Evolutionary conservation across 2,329 filamentous ascomycete genomes (phyloP), one percentile per base, ranked within the genome.

Genomic region (Aureobasidium namibiae): DNA sequence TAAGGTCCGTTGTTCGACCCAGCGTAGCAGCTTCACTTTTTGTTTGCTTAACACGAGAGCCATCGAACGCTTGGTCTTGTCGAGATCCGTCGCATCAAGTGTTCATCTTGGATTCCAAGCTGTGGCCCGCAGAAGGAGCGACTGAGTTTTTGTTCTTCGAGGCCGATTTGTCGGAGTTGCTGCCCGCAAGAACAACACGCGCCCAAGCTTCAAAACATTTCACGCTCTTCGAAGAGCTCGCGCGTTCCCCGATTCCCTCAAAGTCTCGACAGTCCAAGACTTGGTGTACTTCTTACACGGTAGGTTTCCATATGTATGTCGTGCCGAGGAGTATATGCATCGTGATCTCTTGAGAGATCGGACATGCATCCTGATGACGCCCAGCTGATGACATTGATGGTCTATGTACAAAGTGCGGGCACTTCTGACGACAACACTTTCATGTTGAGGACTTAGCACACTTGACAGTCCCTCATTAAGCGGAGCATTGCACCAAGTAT

Each of bases 1-100:
- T 57, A 57, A 57, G 54, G 54, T 57, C 54, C 54, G 54, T 57
- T 57, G 54, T 57, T 57, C 54, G 54, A 57, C 42, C 54, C 54
- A 57, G 54, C 54, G 54, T 57, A 57, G 54, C 54, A 57, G 54
- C 54, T 57, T 39, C 9, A n/a, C 42, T 57, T 57, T 56, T 45
- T 54, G 24, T 14, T 14, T 18, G 21, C 21, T 14, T 26, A 4
- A 38, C 16, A n/a, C 2, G 10, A 26, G 26, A 29, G 9, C 26
- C 9, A 9, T 29, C 9, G n/a, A n/a, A n/a, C n/a, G n/a, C n/a
- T n/a, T n/a, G n/a, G n/a, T n/a, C n/a, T 21, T 24, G 11, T 36
- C 46, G 6, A 24, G 18, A n/a, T n/a, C n/a, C n/a, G n/a, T n/a
- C n/a, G n/a, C n/a, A n/a, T n/a, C n/a, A n/a, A n/a, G n/a, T 50